A percentile compares a stretch with the other conserved stretches of the same genome.
Evolutionary conservation across 495 filamentous ascomycete species (phyloP).

Genomic region (Daldinia bambusicola): DNA sequence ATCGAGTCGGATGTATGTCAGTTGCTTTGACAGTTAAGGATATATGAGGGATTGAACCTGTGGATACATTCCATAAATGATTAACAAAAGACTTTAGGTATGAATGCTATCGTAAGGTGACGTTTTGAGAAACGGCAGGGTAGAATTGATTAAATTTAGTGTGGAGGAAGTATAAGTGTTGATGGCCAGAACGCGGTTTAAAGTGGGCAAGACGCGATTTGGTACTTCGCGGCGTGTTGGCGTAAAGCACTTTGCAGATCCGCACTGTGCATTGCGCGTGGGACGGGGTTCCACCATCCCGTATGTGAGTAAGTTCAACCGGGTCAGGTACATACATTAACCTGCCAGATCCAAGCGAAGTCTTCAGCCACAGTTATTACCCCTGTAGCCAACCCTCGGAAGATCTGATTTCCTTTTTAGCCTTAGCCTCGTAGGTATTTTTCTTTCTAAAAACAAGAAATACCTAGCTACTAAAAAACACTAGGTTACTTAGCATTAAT

Average conservation of each 20-base stretch:
- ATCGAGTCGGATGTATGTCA: neutral
- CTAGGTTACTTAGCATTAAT: too few species aligned
- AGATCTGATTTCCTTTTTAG: neutral
- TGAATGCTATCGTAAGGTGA: conserved; percentile 29
- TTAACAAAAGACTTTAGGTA: conserved; percentile 23
- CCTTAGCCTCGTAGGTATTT: neutral
- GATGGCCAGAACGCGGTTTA: conserved; percentile 32
- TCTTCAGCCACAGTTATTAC: too few species aligned
- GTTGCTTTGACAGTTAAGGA: conserved; percentile 12
- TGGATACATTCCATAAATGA: conserved; percentile 31
- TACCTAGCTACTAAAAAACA: too few species aligned
- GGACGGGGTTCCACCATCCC: neutral
- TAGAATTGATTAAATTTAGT: conserved; percentile 22
- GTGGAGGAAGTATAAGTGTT: conserved; percentile 34
- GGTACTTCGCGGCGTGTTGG: conserved; percentile 24
- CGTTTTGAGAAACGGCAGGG: conserved; percentile 13
- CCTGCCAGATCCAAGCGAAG: neutral
- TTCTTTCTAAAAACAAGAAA: too few species aligned
- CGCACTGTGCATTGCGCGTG: conserved; percentile 10
- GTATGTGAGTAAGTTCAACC: conserved; percentile 4
- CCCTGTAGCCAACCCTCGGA: neutral
- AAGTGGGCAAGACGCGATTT: conserved; percentile 37
- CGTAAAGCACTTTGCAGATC: conserved; percentile 15
- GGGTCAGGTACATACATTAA: conserved; percentile 2
- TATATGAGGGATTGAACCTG: conserved; percentile 11